Evolutionary conservation across 768 basidiomycete species (phyloP).

Genomic region (Basidioascus undulatus): DNA sequence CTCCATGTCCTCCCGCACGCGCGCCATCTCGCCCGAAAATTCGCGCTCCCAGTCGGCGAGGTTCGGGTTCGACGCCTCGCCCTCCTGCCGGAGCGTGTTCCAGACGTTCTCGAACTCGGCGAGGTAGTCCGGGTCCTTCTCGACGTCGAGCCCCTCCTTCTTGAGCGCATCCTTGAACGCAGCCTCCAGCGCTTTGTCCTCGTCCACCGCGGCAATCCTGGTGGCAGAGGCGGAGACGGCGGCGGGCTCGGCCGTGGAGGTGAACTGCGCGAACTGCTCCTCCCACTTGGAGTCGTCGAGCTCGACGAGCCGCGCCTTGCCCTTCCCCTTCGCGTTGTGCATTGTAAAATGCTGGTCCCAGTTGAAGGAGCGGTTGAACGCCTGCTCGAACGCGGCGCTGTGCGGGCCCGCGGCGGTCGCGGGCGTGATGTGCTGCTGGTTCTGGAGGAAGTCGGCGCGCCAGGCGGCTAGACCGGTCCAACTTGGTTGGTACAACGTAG

Average conservation of each 20-base stretch:
- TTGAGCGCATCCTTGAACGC: constrained; percentile 9
- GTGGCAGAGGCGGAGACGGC: not conserved
- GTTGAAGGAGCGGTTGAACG: too few relatives aligned
- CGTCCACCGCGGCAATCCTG: not conserved
- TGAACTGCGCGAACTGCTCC: constrained; percentile 9
- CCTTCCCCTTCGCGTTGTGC: constrained; percentile 38
- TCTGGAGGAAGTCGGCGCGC: too few relatives aligned
- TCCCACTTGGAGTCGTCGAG: constrained; percentile 14
- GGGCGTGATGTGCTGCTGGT: too few relatives aligned
- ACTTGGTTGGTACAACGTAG: too few relatives aligned
- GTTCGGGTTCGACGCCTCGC: constrained; percentile 15
- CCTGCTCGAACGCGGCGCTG: too few relatives aligned
- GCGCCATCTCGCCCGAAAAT: constrained; percentile 7
- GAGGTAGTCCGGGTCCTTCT: constrained; percentile 11
- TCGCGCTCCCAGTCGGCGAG: constrained; percentile 12
- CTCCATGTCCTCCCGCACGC: constrained; percentile 7
- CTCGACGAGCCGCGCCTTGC: constrained; percentile 31
- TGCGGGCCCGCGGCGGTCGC: too few relatives aligned
- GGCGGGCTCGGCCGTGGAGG: not conserved
- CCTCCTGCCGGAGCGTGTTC: constrained; percentile 14
- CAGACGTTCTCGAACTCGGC: constrained; percentile 8
- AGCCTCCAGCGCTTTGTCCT: constrained; percentile 3
- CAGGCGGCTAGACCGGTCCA: too few relatives aligned
- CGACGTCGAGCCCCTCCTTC: constrained; percentile 8
- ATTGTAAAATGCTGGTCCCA: too few relatives aligned